Evolutionary conservation across 1,139 yeast genomes (phyloP).

Genomic region (Zygosaccharomyces sapae): DNA sequence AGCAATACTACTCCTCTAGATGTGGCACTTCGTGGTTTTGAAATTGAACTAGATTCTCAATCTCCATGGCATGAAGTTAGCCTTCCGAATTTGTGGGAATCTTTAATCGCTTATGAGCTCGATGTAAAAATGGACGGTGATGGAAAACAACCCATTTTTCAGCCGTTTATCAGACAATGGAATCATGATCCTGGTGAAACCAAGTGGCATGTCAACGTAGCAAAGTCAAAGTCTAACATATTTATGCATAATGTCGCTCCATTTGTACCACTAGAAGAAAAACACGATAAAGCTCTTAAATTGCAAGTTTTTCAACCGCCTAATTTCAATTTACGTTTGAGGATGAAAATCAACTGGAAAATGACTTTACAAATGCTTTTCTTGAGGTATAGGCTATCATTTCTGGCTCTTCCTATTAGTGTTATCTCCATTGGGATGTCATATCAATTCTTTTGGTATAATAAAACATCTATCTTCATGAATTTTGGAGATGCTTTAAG

Average conservation of each 20-base stretch:
- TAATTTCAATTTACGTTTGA: conserved; percentile 35
- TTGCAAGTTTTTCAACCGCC: conserved; percentile 33
- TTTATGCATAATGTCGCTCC: conserved; percentile 77
- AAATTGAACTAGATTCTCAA: conserved; percentile 9
- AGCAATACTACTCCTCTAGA: conserved; percentile 12
- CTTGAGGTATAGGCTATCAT: conserved; percentile 58
- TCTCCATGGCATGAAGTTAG: conserved; percentile 13
- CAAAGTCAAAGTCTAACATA: conserved; percentile 39
- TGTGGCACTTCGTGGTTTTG: conserved; percentile 13
- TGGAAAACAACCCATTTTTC: conserved; percentile 37
- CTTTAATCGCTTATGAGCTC: conserved; percentile 29
- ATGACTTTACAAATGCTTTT: conserved; percentile 48
- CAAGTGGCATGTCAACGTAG: conserved; percentile 63
- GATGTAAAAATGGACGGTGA: conserved; percentile 5
- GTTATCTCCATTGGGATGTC: conserved; percentile 45
- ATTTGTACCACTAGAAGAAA: conserved; percentile 52
- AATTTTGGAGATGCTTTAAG: conserved; percentile 48
- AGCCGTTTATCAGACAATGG: conserved; percentile 68
- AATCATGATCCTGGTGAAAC: conserved; percentile 65
- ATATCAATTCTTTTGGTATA: conserved; percentile 45
- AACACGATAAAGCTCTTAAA: conserved; percentile 21
- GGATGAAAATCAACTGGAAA: conserved; percentile 31
- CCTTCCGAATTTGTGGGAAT: conserved; percentile 29
- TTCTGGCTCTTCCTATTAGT: conserved; percentile 55
- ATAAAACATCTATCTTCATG: conserved; percentile 45